These are phyloP conservation scores for Lactifluus pinguis DNA, from an alignment of 768 basidiomycete genomes.

Conservation along the genomic window DNA sequence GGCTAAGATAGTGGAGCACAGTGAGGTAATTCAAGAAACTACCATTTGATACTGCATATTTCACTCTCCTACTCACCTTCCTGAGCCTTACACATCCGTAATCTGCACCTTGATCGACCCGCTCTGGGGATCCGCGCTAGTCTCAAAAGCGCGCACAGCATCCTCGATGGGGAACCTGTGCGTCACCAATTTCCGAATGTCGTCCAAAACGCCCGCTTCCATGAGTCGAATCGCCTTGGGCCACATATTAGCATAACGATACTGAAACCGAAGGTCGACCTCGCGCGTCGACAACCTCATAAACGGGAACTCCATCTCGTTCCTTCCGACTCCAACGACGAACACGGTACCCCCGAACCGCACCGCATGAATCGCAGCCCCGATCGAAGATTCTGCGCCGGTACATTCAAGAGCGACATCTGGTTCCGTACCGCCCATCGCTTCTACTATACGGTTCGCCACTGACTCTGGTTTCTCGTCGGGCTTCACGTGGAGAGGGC, in stretches of 20 bases:
- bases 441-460: slow-evolving; percentile 43
- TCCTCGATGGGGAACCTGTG: slow-evolving; percentile 65
- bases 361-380: slow-evolving; percentile 38
- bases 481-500: slow-evolving; percentile 46
- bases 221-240: slow-evolving; percentile 79
- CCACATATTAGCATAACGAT: slow-evolving; percentile 67
- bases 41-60: background rate
- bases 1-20: too few species aligned
- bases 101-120: slow-evolving; percentile 68
- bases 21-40: background rate
- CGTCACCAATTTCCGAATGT: slow-evolving; percentile 73
- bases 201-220: slow-evolving; percentile 55
- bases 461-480: slow-evolving; percentile 38
- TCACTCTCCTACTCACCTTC: too few species aligned
- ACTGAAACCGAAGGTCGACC: slow-evolving; percentile 60
- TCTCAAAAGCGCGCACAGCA: slow-evolving; percentile 70
- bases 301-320: slow-evolving; percentile 56
- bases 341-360: slow-evolving; percentile 61
- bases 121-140: slow-evolving; percentile 56
- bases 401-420: slow-evolving; percentile 52
- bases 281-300: slow-evolving; percentile 67
- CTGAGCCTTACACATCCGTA: slow-evolving; percentile 4
- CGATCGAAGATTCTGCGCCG: slow-evolving; percentile 53
- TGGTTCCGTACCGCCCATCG: slow-evolving; percentile 40
- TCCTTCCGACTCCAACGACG: slow-evolving; percentile 61